Evolutionary conservation across 2,329 filamentous ascomycete species (phyloP), one percentile per base, ranked within the genome.

Genomic region (Periglandula ipomoeae): DNA sequence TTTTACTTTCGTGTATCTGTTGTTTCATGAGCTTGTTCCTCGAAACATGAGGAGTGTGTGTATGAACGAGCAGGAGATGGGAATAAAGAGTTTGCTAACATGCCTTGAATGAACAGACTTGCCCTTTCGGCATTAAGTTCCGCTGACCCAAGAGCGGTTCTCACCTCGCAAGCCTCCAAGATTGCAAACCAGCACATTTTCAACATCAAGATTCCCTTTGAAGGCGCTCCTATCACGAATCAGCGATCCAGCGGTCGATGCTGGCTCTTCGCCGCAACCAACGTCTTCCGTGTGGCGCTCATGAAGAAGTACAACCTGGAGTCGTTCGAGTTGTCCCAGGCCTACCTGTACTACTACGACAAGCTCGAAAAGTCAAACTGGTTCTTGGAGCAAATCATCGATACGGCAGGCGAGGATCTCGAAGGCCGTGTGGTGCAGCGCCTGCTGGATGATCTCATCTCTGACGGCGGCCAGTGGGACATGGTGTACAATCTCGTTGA

Each of bases 201-300:
- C 80, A 94, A 90, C 61, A 69, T 89, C 63, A 82, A 81, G 64
- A 89, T 95, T 52, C 85, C 88, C 0, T 75, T 87, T 48, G 89
- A 95, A 65, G 89, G 89, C 44, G 76, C 74, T 0, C 89, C 89
- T 0, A 84, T 95, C 53, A 94, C 89, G 0, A 90, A 94, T 64
- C 89, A 95, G 69, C 76, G 84, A 30, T 79, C 79, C 7, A 89
- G 85, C 2, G 89, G 89, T 7, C 77, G 89, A 54, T 95, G 89
- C 73, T 95, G 89, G 89, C 79, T 95, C 53, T 95, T 95, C 58
- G 89, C 89, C 1, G 81, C 86, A 4, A 93, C 87, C n/a, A 95
- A 95, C 58, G 83, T 94, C 49, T 93, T 95, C 69, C 84, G 89
- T 24, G 78, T 95, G n/a, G 85, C 88, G 1, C 73, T 95, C 42